Percentiles rank a stretch among this genome's conserved stretches.
phyloP scores from a whole-genome alignment of 2,329 filamentous ascomycete genomes.

The Colletotrichum agaves region DNA sequence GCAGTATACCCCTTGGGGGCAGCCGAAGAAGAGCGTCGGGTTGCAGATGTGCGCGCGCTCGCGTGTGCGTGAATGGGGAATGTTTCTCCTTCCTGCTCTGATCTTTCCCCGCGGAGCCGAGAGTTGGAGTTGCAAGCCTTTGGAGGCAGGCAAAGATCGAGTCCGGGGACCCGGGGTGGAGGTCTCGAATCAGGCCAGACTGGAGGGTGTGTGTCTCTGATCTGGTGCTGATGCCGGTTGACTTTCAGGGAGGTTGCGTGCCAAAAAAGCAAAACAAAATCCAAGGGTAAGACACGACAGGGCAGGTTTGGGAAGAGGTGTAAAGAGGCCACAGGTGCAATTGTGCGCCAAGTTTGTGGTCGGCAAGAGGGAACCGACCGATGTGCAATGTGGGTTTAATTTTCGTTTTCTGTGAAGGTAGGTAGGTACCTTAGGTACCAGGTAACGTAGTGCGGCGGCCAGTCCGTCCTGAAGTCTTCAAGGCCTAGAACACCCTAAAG shows the following conservation, averaged over 20 bases:
- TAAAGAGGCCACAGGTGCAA: slow-evolving; percentile 3
- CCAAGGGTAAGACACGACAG: neutral
- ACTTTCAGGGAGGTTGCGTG: slow-evolving; percentile 3
- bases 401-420: slow-evolving; percentile 5
- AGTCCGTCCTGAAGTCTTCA: neutral
- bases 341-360: slow-evolving; percentile 20
- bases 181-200: slow-evolving; percentile 25
- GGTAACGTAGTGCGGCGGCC: neutral
- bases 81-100: slow-evolving; percentile 12
- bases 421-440: no score
- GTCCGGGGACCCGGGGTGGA: slow-evolving; percentile 10
- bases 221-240: neutral
- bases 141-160: slow-evolving; percentile 2
- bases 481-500: slow-evolving; percentile 36
- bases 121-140: neutral
- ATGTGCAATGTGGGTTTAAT: slow-evolving; percentile 28
- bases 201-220: neutral
- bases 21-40: slow-evolving; percentile 16
- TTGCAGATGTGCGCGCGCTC: slow-evolving; percentile 18
- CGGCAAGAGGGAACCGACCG: neutral
- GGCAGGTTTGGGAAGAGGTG: neutral
- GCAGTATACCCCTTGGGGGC: slow-evolving; percentile 13
- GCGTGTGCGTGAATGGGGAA: slow-evolving; percentile 4
- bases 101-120: slow-evolving; percentile 15
- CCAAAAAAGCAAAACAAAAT: neutral